Evolutionary conservation across 768 basidiomycete species (phyloP).

Genomic region (Termitomyces sp.): DNA sequence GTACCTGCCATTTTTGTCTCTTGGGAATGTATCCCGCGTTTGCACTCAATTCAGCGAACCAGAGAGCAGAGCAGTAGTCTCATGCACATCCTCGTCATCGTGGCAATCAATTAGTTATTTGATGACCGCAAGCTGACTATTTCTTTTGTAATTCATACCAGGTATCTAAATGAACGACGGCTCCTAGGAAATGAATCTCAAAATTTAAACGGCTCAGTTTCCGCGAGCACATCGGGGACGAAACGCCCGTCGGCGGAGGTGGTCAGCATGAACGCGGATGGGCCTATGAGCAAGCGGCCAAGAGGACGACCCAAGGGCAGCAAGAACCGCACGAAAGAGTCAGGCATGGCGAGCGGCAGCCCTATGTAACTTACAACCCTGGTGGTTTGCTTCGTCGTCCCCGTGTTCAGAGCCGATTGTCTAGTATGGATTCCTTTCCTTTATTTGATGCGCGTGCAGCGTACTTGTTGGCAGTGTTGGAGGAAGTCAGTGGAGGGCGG

Average conservation of each 20-base stretch:
- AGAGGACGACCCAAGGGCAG: slow-evolving; percentile 69
- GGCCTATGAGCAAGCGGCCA: slow-evolving; percentile 40
- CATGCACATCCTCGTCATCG: background rate
- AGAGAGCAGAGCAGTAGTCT: background rate
- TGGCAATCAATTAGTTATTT: background rate
- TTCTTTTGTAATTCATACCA: slow-evolving; percentile 14
- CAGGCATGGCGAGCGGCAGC: slow-evolving; percentile 3
- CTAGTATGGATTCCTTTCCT: background rate
- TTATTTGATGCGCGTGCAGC: background rate
- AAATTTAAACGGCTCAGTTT: background rate
- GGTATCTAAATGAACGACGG: slow-evolving; percentile 60
- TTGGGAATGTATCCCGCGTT: background rate
- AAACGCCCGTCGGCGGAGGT: slow-evolving; percentile 24
- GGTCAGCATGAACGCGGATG: slow-evolving; percentile 13
- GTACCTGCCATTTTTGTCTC: background rate
- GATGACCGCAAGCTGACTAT: background rate
- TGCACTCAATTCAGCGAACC: background rate
- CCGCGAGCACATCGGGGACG: slow-evolving; percentile 13
- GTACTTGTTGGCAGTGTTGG: background rate
- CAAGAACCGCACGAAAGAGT: slow-evolving; percentile 40
- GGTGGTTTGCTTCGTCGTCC: background rate
- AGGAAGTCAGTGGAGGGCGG: too few species aligned
- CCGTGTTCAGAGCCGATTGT: background rate
- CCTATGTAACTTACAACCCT: slow-evolving; percentile 2
- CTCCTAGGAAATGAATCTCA: slow-evolving; percentile 41